Conservation (phyloP, 441 rosid genomes). For the Gossypium trilobum region DNA sequence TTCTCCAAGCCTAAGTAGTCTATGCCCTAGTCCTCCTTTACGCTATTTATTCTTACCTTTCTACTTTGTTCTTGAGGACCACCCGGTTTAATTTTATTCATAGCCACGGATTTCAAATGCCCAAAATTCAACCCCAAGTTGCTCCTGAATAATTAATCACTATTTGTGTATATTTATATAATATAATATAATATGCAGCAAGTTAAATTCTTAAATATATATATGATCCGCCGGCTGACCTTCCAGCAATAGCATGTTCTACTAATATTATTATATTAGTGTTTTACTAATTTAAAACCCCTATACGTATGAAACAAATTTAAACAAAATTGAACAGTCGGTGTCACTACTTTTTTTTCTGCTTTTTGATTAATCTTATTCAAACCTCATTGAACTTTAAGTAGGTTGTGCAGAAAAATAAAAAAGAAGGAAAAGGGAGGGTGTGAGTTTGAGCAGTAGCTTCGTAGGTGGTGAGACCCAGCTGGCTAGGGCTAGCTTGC, state of each 20-base stretch:
- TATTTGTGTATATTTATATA: background rate
- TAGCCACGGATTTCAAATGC: slow-evolving; percentile 9
- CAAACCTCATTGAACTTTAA: background rate
- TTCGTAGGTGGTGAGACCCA: background rate
- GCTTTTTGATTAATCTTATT: background rate
- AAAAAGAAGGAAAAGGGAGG: background rate
- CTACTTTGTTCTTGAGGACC: slow-evolving; percentile 31
- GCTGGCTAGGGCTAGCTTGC: background rate
- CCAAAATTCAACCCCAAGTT: slow-evolving; percentile 3
- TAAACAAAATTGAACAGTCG: background rate
- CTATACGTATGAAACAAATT: background rate
- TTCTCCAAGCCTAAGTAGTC: slow-evolving; percentile 26
- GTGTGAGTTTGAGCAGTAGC: background rate
- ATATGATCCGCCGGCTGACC: background rate
- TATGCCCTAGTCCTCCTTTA: slow-evolving; percentile 28
- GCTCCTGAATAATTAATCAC: background rate
- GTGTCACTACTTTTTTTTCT: background rate
- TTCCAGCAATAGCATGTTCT: background rate
- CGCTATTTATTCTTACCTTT: slow-evolving; percentile 21
- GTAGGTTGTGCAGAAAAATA: background rate
- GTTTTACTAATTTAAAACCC: background rate
- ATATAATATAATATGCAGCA: too few relatives aligned
- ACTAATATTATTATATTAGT: background rate
- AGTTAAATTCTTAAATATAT: too few relatives aligned
- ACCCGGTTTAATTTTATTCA: slow-evolving; percentile 16